Base-by-base conservation (phyloP, 257 asterid species). In the Jacaranda copaia region DNA sequence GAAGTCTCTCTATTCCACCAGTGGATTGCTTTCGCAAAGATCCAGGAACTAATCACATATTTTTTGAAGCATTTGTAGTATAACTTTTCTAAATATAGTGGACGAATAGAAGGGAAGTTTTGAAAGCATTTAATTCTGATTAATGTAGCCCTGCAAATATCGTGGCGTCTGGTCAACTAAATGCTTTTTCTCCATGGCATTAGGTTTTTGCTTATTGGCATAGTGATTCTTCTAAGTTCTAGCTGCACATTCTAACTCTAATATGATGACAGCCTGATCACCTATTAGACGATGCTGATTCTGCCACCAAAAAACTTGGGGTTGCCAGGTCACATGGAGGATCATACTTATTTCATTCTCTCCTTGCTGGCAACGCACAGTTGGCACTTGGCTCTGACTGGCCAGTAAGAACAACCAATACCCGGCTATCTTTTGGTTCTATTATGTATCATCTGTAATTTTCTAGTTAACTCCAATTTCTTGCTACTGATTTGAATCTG, bases 351-450 rank as follows among this genome's bases (percentile, higher is more conserved):
- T 93, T 93, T 84, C 82, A 75, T 66, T 90, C 98, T 10, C 86
- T 95, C 78, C 91, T 89, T 68, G 79, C 87, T 43, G 84, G 92
- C 61, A 75, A 86, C 48, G 92, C 92, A 0, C 89, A 66, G 73
- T 82, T 95, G 82, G 98, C 93, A 60, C 92, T 95, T 56, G 99
- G 99, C 75, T 95, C 99, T 60, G 99, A 93, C 84, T 95, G 99
- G 99, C 99, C 99, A 14, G 99, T 92, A 77, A 82, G 93, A 56
- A 72, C 66, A 48, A 55, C 25, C 58, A 48, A 42, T 48, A 70
- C 67, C 38, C 7, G 48, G 32, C n/a, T 19, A 53, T 60, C 13
- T 52, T 76, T 74, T 72, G 64, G 58, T 79, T 49, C 69, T n/a
- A 8, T 18, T 13, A 52, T 56, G 42, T 68, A n/a, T 65, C 36